Evolutionary conservation across 208 protist genomes (phyloP).

Genomic region (Leishmania tropica): DNA sequence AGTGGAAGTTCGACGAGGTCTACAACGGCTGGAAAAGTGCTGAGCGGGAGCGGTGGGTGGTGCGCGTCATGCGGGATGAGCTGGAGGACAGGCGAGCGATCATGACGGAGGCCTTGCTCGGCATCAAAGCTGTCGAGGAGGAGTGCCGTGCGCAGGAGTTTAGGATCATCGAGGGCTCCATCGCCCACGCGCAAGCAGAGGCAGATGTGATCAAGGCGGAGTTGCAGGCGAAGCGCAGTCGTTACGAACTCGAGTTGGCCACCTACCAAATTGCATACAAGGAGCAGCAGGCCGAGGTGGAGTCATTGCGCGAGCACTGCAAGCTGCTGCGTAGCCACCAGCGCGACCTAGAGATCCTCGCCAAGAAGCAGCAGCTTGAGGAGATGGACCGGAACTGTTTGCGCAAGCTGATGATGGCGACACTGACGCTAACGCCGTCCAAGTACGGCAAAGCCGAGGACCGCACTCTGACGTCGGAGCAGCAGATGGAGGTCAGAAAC

Average conservation of each 20-base stretch:
- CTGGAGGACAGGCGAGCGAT: conserved; percentile 32
- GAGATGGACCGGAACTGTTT: conserved; percentile 48
- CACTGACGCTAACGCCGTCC: conserved; percentile 11
- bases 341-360: conserved; percentile 42
- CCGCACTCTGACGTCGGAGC: conserved; percentile 19
- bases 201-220: conserved; percentile 26
- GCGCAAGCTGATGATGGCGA: conserved; percentile 18
- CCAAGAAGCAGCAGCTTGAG: conserved; percentile 56
- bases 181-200: conserved; percentile 30
- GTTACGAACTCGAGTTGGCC: conserved; percentile 68
- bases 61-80: conserved; percentile 34
- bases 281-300: conserved; percentile 65
- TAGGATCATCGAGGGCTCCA: conserved; percentile 36
- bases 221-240: conserved; percentile 34
- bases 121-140: conserved; percentile 22
- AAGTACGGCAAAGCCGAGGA: conserved; percentile 21
- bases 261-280: conserved; percentile 80
- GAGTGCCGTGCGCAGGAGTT: conserved; percentile 42
- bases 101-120: conserved; percentile 15
- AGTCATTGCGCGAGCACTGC: conserved; percentile 34
- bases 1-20: conserved; percentile 38
- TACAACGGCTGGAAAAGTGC: conserved; percentile 20
- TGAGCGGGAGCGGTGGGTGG: conserved; percentile 27
- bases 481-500: conserved; percentile 30
- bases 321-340: conserved; percentile 34